phyloP scores from a whole-genome alignment of 257 asterid species.

The Capsicum pubescens region DNA sequence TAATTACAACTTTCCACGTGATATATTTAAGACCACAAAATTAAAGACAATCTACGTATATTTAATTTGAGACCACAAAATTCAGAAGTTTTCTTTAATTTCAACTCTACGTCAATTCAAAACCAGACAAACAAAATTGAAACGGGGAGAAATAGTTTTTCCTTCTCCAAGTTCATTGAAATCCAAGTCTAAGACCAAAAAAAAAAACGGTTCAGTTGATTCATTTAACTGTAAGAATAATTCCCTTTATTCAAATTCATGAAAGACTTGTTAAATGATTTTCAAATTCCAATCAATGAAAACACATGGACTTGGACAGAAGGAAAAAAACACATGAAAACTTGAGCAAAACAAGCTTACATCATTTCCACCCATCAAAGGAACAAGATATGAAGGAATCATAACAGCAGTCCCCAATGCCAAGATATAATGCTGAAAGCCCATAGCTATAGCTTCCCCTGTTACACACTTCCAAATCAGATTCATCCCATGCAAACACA shows the following conservation, averaged over 20 bases:
- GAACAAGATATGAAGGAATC: slow-evolving; percentile 95
- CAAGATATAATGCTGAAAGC: slow-evolving; percentile 91
- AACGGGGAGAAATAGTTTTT: neutral
- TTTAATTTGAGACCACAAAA: neutral
- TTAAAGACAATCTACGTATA: too few species aligned
- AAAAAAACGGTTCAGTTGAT: neutral
- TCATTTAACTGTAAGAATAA: neutral
- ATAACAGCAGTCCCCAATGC: slow-evolving; percentile 94
- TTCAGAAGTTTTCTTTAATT: neutral
- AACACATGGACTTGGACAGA: neutral
- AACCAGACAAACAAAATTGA: neutral
- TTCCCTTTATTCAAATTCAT: neutral
- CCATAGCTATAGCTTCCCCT: slow-evolving; percentile 89
- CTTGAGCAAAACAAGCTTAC: slow-evolving; percentile 48
- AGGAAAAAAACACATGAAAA: neutral
- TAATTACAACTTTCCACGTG: neutral
- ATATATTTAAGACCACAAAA: neutral
- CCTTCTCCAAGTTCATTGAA: neutral
- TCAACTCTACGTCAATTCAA: neutral
- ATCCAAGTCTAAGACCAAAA: neutral
- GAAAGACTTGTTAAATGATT: neutral
- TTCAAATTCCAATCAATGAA: slow-evolving; percentile 3
- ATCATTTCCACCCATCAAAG: slow-evolving; percentile 91
- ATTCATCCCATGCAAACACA: slow-evolving; percentile 32
- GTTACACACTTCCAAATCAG: slow-evolving; percentile 38